Conservation (phyloP, 176 grass and related monocot species). For the Phragmites australis region DNA sequence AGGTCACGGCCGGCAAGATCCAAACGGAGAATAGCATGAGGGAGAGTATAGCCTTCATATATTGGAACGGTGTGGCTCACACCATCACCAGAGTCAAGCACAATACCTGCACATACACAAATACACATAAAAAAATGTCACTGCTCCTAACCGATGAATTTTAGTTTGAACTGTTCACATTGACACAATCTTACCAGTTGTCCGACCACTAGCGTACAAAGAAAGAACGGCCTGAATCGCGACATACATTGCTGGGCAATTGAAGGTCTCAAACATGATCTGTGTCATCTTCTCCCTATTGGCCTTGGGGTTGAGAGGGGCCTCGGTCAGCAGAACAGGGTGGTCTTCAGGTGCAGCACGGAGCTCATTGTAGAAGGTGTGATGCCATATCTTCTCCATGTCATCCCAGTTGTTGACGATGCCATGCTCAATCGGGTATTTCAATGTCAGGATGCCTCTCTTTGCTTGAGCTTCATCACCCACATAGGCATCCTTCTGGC, state of each 20-base stretch:
- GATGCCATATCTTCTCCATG: slow-evolving; percentile 95
- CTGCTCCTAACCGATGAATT: background rate
- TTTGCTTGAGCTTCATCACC: slow-evolving; percentile 89
- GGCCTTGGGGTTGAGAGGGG: slow-evolving; percentile 85
- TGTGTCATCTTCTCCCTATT: slow-evolving; percentile 95
- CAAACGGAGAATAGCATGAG: slow-evolving; percentile 86
- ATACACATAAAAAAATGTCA: background rate
- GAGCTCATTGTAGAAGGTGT: slow-evolving; percentile 85
- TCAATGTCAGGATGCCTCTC: slow-evolving; percentile 82
- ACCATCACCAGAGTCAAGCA: slow-evolving; percentile 85
- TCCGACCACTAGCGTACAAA: slow-evolving; percentile 80
- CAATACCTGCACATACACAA: slow-evolving; percentile 54
- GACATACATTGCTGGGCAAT: slow-evolving; percentile 81
- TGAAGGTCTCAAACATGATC: slow-evolving; percentile 90
- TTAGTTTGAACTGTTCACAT: too few relatives aligned
- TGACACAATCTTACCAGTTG: slow-evolving; percentile 70
- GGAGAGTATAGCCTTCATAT: slow-evolving; percentile 83
- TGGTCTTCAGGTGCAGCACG: slow-evolving; percentile 82
- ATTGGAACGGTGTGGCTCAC: slow-evolving; percentile 90
- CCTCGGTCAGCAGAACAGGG: slow-evolving; percentile 73
- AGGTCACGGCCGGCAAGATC: slow-evolving; percentile 88
- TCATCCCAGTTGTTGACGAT: slow-evolving; percentile 90
- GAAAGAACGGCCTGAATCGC: slow-evolving; percentile 87
- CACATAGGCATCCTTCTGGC: slow-evolving; percentile 90
- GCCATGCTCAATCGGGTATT: slow-evolving; percentile 88